Percentiles rank a stretch among this genome's conserved stretches.
These are phyloP conservation scores for Nissolia schottii DNA, from an alignment of 306 rosid genomes.

Conservation along the genomic window DNA sequence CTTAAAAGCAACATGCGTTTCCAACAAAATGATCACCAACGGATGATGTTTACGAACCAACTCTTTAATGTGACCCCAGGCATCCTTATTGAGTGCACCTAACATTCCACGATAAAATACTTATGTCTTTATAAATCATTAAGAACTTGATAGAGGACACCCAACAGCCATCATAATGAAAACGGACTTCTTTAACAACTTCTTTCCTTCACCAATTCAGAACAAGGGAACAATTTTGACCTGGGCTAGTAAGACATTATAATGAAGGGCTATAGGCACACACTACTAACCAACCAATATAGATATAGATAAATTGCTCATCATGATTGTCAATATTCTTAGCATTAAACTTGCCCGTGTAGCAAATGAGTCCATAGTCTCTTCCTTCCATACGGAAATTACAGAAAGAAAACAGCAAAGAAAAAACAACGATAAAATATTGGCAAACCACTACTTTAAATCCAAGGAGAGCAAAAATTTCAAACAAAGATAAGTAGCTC, in stretches of 20 bases:
- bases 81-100: too few species aligned
- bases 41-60: too few species aligned
- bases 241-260: background rate
- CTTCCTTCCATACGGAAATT: background rate
- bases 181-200: too few species aligned
- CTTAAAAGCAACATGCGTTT: too few species aligned
- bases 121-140: too few species aligned
- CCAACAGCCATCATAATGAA: too few species aligned
- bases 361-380: background rate
- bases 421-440: background rate
- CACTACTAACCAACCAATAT: background rate
- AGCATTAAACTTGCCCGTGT: slow-evolving; percentile 1
- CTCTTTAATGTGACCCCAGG: too few species aligned
- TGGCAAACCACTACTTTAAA: slow-evolving; percentile 20
- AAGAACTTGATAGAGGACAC: too few species aligned
- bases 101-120: too few species aligned
- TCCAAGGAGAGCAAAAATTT: slow-evolving; percentile 14
- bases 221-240: background rate
- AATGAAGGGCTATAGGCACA: background rate
- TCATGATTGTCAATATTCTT: background rate
- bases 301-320: background rate
- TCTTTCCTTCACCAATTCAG: background rate
- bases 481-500: slow-evolving; percentile 14
- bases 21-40: too few species aligned
- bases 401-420: slow-evolving; percentile 12